Percentiles rank a stretch among this genome's conserved stretches.
These are phyloP conservation scores for Paramecium octaurelia DNA, from an alignment of 73 alveolate species.

Conservation along the genomic window DNA sequence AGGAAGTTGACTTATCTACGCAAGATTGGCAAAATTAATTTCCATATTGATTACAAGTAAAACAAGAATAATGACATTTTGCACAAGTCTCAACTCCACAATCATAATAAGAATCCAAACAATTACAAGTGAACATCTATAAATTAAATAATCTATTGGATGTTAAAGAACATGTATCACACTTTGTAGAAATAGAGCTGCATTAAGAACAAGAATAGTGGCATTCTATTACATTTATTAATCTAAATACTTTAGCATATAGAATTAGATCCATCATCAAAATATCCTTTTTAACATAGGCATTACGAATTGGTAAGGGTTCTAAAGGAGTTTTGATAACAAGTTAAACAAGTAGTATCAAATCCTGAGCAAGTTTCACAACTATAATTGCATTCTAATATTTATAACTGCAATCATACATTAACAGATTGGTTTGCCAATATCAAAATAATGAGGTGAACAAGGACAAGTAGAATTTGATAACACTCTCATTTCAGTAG, in stretches of 20 bases:
- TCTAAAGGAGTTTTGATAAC: neutral
- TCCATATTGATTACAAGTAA: neutral
- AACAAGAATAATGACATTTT: neutral
- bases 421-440: neutral
- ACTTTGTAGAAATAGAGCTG: neutral
- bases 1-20: neutral
- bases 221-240: neutral
- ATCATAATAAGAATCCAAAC: neutral
- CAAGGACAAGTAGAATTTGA: neutral
- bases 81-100: neutral
- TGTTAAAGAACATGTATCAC: neutral
- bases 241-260: neutral
- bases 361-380: neutral
- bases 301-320: neutral
- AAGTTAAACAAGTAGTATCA: neutral
- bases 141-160: neutral
- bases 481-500: neutral
- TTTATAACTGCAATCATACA: neutral
- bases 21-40: neutral
- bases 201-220: neutral
- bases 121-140: neutral
- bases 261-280: neutral
- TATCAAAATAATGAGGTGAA: neutral
- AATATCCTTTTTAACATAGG: neutral
- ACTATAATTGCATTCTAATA: neutral